phyloP scores from a whole-genome alignment of 441 rosid genomes.

The Melastoma candidum region DNA sequence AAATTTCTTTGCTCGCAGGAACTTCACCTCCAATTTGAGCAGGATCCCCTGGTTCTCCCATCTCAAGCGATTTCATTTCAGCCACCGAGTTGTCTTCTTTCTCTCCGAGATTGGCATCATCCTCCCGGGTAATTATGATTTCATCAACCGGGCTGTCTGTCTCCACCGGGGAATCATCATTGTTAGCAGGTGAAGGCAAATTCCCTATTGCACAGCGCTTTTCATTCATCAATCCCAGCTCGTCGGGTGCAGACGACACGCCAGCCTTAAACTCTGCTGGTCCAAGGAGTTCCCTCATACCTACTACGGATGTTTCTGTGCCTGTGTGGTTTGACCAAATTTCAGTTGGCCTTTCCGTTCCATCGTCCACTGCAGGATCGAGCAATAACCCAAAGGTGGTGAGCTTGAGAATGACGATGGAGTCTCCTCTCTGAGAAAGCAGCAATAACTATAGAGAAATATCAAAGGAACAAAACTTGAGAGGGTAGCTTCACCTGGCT shows the following conservation, averaged over 20 bases:
- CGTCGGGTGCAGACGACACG: background rate
- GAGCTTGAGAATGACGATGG: conserved; percentile 19
- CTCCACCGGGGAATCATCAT: conserved; percentile 14
- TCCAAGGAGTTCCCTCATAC: conserved; percentile 16
- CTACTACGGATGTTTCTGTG: conserved; percentile 12
- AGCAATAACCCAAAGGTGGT: conserved; percentile 3
- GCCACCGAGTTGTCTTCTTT: no score
- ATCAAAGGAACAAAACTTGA: no score
- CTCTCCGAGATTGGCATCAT: no score
- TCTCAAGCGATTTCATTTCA: no score
- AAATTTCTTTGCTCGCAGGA: no score
- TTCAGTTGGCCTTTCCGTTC: conserved; percentile 5
- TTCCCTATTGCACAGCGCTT: conserved; percentile 9
- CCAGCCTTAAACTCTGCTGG: conserved; percentile 1
- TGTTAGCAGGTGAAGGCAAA: conserved; percentile 10
- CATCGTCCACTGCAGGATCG: conserved; percentile 20
- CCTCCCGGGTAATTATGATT: background rate
- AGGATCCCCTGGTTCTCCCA: no score
- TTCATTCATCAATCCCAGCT: conserved; percentile 1
- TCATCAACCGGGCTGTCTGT: background rate
- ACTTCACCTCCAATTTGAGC: no score
- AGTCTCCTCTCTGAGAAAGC: background rate
- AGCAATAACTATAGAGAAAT: no score
- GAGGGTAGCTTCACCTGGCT: no score
- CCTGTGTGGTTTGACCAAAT: conserved; percentile 10